A percentile compares a stretch with the other conserved stretches of the same genome.
Conservation (phyloP, 306 rosid genomes). For the Quercus agrifolia region DNA sequence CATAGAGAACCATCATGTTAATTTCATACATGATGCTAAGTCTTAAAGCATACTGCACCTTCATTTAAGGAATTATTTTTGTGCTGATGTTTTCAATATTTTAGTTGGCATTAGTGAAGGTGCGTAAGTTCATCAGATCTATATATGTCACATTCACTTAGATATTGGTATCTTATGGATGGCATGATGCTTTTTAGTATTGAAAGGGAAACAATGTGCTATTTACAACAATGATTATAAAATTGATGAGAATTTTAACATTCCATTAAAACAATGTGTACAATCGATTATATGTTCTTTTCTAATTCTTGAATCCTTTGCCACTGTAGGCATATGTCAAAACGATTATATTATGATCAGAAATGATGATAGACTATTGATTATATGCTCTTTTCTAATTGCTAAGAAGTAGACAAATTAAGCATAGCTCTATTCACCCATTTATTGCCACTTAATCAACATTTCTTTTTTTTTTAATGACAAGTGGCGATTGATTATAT, state of each 20-base stretch:
- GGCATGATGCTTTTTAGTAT: background rate
- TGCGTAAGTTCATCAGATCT: background rate
- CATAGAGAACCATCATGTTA: background rate
- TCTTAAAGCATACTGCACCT: background rate
- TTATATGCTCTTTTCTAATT: no score
- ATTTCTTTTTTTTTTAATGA: no score
- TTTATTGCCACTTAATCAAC: no score
- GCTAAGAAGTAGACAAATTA: no score
- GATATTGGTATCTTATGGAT: slow-evolving; percentile 3
- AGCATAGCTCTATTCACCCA: no score
- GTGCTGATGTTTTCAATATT: background rate
- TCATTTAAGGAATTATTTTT: background rate
- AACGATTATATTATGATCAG: no score
- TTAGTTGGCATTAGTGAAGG: background rate
- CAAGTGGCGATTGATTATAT: no score
- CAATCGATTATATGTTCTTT: no score
- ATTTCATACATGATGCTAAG: background rate
- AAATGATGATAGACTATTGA: no score
- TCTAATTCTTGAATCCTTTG: no score
- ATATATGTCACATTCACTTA: slow-evolving; percentile 1
- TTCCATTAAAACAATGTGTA: background rate
- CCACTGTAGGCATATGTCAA: no score
- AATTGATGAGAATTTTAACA: background rate
- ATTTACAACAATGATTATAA: background rate
- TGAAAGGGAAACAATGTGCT: slow-evolving; percentile 1